Percentiles rank a stretch among this genome's conserved stretches.
Evolutionary conservation across 257 asterid species (phyloP).

Genomic region (Plantago elongata): DNA sequence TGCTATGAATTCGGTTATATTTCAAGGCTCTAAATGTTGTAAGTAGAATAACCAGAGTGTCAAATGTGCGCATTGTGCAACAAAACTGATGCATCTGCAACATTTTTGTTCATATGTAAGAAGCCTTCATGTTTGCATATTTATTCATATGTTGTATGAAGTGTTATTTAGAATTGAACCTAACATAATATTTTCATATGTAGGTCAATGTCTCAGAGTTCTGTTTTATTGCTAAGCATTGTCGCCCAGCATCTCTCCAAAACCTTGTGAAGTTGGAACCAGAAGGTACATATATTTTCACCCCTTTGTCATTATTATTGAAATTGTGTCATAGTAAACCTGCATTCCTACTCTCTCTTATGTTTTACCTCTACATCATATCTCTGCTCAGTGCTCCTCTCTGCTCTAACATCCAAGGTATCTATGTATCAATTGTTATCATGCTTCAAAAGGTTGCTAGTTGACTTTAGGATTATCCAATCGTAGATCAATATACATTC

Average conservation of each 20-base stretch:
- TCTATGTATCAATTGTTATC: too few species aligned
- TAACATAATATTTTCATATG: constrained; percentile 8
- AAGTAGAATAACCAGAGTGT: too few species aligned
- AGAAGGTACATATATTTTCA: constrained; percentile 28
- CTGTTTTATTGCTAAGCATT: constrained; percentile 47
- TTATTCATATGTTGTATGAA: too few species aligned
- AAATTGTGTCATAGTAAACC: not conserved
- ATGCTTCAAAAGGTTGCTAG: not conserved
- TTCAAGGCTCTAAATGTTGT: too few species aligned
- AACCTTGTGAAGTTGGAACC: constrained; percentile 28
- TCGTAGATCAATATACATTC: not conserved
- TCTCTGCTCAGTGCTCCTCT: too few species aligned
- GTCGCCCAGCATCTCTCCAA: constrained; percentile 16
- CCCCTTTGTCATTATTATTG: constrained; percentile 7
- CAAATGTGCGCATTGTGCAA: too few species aligned
- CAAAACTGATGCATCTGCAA: too few species aligned
- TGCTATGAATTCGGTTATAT: too few species aligned
- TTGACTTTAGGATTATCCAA: not conserved
- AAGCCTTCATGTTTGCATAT: too few species aligned
- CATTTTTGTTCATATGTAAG: too few species aligned
- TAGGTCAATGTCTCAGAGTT: constrained; percentile 61
- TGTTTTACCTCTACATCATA: not conserved
- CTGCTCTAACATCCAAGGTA: too few species aligned
- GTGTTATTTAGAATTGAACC: not conserved
- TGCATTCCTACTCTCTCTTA: not conserved